These are phyloP conservation scores for Chondrus crispus DNA, from an alignment of 23 red algal species.

Conservation along the genomic window DNA sequence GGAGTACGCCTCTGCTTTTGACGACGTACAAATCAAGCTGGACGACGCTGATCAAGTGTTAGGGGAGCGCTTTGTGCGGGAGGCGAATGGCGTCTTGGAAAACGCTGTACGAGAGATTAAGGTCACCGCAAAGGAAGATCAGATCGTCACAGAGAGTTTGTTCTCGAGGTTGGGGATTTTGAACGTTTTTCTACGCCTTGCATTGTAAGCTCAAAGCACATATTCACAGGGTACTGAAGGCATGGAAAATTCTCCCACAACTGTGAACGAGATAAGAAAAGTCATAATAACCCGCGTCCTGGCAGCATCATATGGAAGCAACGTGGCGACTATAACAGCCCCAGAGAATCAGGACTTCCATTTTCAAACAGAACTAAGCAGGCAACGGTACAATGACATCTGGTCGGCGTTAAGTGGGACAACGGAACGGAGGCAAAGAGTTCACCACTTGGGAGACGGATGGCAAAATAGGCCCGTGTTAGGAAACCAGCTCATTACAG, in stretches of 20 bases:
- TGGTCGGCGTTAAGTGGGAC: background rate
- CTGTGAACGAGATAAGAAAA: background rate
- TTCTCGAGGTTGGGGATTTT: background rate
- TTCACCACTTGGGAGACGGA: background rate
- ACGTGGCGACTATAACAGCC: background rate
- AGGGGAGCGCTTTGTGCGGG: background rate
- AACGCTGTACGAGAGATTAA: background rate
- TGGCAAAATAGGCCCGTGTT: background rate
- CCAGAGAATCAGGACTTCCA: constrained; percentile 1
- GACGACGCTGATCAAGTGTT: background rate
- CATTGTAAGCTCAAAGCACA: background rate
- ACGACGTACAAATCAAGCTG: background rate
- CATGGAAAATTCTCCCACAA: background rate
- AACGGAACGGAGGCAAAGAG: background rate
- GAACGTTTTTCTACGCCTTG: constrained; percentile 1
- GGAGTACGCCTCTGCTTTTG: background rate
- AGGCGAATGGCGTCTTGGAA: background rate
- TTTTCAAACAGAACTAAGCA: background rate
- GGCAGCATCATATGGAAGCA: background rate
- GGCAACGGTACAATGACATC: background rate
- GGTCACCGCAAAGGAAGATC: background rate
- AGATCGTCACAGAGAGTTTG: background rate
- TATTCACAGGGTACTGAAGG: background rate
- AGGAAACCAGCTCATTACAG: constrained; percentile 7
- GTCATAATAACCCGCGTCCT: background rate